These are phyloP conservation scores for Phytophthora pini DNA, from an alignment of 352 stramenopile species.

Conservation along the genomic window DNA sequence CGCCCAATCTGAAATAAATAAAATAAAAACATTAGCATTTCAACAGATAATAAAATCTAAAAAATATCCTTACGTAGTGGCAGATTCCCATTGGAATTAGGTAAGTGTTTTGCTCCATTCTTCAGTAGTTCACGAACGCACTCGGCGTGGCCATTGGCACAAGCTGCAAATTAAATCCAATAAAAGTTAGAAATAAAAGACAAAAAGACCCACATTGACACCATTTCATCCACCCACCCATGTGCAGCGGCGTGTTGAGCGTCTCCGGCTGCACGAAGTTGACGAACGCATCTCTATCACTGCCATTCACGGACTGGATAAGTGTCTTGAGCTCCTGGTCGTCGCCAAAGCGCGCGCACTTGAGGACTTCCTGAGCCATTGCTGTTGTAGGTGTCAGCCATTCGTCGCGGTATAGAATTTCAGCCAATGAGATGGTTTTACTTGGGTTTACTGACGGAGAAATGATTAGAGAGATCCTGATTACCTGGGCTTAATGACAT, in stretches of 20 bases:
- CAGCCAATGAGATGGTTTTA: slow-evolving; percentile 4
- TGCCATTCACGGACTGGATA: slow-evolving; percentile 30
- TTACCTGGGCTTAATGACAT: slow-evolving; percentile 10
- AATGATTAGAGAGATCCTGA: slow-evolving; percentile 18
- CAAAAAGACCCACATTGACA: not conserved
- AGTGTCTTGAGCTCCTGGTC: slow-evolving; percentile 62
- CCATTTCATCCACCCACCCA: slow-evolving; percentile 50
- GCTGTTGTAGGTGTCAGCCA: slow-evolving; percentile 12
- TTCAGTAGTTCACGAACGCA: slow-evolving; percentile 72
- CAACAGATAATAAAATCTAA: not conserved
- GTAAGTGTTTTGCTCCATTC: slow-evolving; percentile 60
- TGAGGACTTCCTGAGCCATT: slow-evolving; percentile 64
- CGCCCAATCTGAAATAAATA: slow-evolving; percentile 69
- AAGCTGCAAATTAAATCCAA: slow-evolving; percentile 47
- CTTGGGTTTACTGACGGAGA: slow-evolving; percentile 2
- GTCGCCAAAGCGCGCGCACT: slow-evolving; percentile 79
- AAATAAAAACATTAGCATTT: slow-evolving; percentile 15
- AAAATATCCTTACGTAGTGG: slow-evolving; percentile 63
- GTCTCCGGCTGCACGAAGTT: slow-evolving; percentile 83
- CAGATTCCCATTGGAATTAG: slow-evolving; percentile 78
- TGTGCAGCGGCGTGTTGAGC: slow-evolving; percentile 86
- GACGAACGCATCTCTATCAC: slow-evolving; percentile 42
- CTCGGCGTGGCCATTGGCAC: slow-evolving; percentile 74
- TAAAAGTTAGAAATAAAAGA: slow-evolving; percentile 6
- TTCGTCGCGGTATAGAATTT: slow-evolving; percentile 7